Conservation (phyloP, 1,284 basidiomycete species). For the Tilletia indica region DNA sequence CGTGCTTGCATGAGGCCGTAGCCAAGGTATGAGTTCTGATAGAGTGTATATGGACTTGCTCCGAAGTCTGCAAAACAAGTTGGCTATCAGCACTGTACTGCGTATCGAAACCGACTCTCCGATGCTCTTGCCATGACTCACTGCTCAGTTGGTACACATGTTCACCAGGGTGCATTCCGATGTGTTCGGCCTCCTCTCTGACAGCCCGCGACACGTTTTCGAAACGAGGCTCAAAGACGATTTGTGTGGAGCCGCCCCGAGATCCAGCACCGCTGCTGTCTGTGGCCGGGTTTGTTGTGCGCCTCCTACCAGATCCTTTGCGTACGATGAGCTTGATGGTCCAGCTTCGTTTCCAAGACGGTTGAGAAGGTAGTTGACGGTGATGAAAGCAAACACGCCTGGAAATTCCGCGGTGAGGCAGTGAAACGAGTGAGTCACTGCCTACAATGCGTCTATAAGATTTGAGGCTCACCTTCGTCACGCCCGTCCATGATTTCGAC, state of each 20-base stretch:
- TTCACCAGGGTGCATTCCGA: slow-evolving; percentile 73
- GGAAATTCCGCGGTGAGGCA: background rate
- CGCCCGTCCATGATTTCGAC: slow-evolving; percentile 78
- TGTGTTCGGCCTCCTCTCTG: background rate
- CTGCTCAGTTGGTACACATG: slow-evolving; percentile 80
- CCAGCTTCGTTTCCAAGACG: slow-evolving; percentile 32
- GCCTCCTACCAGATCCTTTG: background rate
- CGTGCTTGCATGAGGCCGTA: slow-evolving; percentile 93
- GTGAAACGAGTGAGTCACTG: background rate
- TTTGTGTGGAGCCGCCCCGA: slow-evolving; percentile 97
- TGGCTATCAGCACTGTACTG: too few species aligned
- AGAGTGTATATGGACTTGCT: slow-evolving; percentile 43
- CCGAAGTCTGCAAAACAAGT: slow-evolving; percentile 35
- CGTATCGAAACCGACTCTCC: background rate
- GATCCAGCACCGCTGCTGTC: slow-evolving; percentile 90
- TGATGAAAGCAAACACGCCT: slow-evolving; percentile 91
- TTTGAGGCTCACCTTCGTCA: slow-evolving; percentile 65
- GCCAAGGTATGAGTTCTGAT: slow-evolving; percentile 64
- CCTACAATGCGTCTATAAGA: too few species aligned
- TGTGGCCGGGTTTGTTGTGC: slow-evolving; percentile 61
- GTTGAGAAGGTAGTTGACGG: slow-evolving; percentile 74
- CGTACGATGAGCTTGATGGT: background rate
- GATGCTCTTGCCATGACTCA: slow-evolving; percentile 11
- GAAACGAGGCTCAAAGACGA: slow-evolving; percentile 84
- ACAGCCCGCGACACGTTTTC: slow-evolving; percentile 51